Percentiles rank a stretch among this genome's conserved stretches.
Evolutionary conservation across 331 rosid species (phyloP).

Genomic region (Quercus tomentella): DNA sequence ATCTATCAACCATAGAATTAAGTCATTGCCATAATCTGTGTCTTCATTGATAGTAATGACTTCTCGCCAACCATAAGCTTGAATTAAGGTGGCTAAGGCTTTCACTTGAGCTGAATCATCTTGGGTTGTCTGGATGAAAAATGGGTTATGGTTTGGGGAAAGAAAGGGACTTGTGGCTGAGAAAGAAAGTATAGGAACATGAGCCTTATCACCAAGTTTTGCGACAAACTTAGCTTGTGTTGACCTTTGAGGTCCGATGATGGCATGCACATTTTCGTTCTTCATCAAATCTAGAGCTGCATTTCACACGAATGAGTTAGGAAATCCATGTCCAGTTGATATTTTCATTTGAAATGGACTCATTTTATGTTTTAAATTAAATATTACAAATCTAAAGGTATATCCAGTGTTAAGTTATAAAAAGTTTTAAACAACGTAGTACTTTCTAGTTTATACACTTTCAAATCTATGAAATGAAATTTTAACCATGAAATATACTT

Average conservation of each 20-base stretch:
- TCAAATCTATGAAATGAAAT: too few relatives aligned
- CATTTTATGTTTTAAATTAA: too few relatives aligned
- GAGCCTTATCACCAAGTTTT: constrained; percentile 10
- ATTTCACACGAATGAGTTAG: too few relatives aligned
- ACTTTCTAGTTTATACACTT: too few relatives aligned
- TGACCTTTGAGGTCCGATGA: constrained; percentile 22
- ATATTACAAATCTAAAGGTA: too few relatives aligned
- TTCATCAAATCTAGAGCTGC: constrained; percentile 23
- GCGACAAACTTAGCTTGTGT: constrained; percentile 17
- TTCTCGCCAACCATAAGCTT: constrained; percentile 26
- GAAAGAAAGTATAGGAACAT: constrained; percentile 17
- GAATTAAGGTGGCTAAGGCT: constrained; percentile 21
- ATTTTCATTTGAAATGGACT: too few relatives aligned
- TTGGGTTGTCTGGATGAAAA: constrained; percentile 19
- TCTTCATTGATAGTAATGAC: constrained; percentile 23
- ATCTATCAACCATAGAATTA: constrained; percentile 6
- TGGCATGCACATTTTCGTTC: constrained; percentile 21
- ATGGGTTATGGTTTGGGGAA: background rate
- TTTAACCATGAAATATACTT: too few relatives aligned
- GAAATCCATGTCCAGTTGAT: too few relatives aligned
- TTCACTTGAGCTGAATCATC: constrained; percentile 22
- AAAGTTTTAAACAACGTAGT: too few relatives aligned
- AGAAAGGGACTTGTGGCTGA: constrained; percentile 28
- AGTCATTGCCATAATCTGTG: constrained; percentile 21
- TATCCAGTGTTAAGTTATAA: too few relatives aligned